A percentile compares a stretch with the other conserved stretches of the same genome.
Evolutionary conservation across 371 early-diverging fungal species (phyloP).

Genomic region (Mortierella sp.): DNA sequence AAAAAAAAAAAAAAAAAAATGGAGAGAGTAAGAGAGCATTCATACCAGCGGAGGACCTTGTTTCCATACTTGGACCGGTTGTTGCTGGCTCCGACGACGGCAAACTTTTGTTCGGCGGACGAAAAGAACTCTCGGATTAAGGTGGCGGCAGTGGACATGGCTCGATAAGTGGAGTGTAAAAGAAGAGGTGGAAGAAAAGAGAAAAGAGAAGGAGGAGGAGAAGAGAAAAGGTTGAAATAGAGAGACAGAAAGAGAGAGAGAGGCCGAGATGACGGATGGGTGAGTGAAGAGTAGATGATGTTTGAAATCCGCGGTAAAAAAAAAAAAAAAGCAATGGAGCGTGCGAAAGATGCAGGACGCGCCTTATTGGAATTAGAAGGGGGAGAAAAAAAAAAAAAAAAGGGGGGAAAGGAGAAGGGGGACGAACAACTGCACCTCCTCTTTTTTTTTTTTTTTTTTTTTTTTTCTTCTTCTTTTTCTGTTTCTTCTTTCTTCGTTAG

Average conservation of each 20-base stretch:
- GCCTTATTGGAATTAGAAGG: too few species aligned
- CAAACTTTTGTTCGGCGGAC: slow-evolving; percentile 52
- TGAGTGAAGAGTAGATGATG: too few species aligned
- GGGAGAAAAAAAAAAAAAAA: background rate
- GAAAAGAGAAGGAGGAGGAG: too few species aligned
- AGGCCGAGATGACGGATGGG: background rate
- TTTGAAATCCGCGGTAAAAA: too few species aligned
- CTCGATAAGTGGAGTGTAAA: background rate
- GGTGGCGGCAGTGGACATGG: background rate
- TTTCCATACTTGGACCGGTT: slow-evolving; percentile 78
- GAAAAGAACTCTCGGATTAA: slow-evolving; percentile 11
- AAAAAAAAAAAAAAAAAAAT: background rate
- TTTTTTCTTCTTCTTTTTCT: background rate
- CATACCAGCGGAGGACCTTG: slow-evolving; percentile 74
- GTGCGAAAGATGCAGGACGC: slow-evolving; percentile 7
- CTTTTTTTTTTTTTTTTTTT: background rate
- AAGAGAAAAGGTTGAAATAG: too few species aligned
- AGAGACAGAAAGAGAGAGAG: background rate
- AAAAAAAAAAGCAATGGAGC: background rate
- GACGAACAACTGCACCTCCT: too few species aligned
- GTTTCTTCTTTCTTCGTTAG: background rate
- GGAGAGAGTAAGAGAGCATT: background rate
- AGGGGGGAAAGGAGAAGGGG: too few species aligned
- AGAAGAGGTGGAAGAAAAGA: background rate
- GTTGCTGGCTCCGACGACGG: slow-evolving; percentile 78